A percentile compares a stretch with the other conserved stretches of the same genome.
phyloP scores from a whole-genome alignment of 2,329 filamentous ascomycete species.

The Tolypocladium capitatum region DNA sequence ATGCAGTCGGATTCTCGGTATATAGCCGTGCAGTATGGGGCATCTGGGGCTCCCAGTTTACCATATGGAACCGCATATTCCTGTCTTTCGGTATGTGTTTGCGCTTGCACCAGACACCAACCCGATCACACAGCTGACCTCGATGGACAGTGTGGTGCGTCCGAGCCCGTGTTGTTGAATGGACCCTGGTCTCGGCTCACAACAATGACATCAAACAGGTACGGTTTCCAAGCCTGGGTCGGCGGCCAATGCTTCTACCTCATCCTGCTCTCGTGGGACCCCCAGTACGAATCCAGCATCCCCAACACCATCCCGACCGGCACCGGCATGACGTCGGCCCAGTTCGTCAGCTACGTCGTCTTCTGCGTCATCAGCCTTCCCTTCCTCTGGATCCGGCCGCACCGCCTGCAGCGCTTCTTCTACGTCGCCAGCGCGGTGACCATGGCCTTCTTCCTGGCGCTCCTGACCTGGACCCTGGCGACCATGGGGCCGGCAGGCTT shows the following conservation, averaged over 20 bases:
- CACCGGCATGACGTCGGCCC: constrained; percentile 29
- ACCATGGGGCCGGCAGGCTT: too few species aligned
- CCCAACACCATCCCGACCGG: constrained; percentile 25
- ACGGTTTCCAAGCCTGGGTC: constrained; percentile 32
- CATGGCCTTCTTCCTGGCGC: too few species aligned
- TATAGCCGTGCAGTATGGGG: constrained; percentile 25
- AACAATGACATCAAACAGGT: constrained; percentile 12
- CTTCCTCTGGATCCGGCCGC: too few species aligned
- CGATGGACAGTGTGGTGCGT: constrained; percentile 11
- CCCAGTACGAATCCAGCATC: constrained; percentile 26
- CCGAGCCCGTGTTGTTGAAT: too few species aligned
- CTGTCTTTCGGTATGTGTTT: constrained; percentile 23
- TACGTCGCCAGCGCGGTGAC: too few species aligned
- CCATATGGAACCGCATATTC: constrained; percentile 28
- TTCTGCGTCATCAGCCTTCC: too few species aligned
- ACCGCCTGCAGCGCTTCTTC: too few species aligned
- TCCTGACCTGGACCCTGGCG: too few species aligned
- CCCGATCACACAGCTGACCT: neutral
- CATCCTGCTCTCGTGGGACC: constrained; percentile 31
- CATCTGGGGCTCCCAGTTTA: constrained; percentile 28
- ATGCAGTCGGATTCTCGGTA: constrained; percentile 24
- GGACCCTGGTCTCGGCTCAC: too few species aligned
- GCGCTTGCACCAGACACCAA: too few species aligned
- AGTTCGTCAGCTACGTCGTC: too few species aligned
- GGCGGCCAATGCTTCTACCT: too few species aligned